A percentile compares a stretch with the other conserved stretches of the same genome.
Conservation (phyloP, 1,139 yeast species). For the Pichia inconspicua region DNA sequence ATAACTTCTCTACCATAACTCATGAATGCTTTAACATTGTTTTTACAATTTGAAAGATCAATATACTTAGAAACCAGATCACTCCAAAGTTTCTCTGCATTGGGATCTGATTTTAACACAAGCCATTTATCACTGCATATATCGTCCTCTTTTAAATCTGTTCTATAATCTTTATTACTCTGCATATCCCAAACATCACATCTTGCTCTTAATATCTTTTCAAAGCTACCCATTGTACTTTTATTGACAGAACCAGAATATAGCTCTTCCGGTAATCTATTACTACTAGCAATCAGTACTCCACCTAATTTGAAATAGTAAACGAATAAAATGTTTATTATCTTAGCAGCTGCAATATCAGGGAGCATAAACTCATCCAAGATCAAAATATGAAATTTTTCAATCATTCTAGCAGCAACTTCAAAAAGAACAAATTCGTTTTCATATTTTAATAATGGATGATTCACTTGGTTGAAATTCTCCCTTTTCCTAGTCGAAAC, state of each 20-base stretch:
- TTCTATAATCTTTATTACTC: constrained; percentile 49
- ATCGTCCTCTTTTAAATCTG: constrained; percentile 30
- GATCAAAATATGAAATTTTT: constrained; percentile 50
- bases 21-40: constrained; percentile 29
- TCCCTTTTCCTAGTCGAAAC: constrained; percentile 39
- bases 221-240: constrained; percentile 49
- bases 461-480: constrained; percentile 24
- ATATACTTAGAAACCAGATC: constrained; percentile 21
- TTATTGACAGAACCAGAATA: constrained; percentile 59
- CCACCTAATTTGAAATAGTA: constrained; percentile 70
- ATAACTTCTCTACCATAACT: constrained; percentile 50
- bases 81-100: constrained; percentile 35
- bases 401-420: constrained; percentile 58
- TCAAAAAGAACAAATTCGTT: constrained; percentile 61
- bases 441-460: constrained; percentile 38
- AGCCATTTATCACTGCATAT: constrained; percentile 25
- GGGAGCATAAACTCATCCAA: constrained; percentile 72
- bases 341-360: constrained; percentile 64
- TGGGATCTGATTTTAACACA: constrained; percentile 28
- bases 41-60: constrained; percentile 18
- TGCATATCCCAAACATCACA: constrained; percentile 61
- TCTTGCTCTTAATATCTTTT: constrained; percentile 48
- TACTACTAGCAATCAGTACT: constrained; percentile 65
- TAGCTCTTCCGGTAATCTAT: constrained; percentile 61
- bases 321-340: constrained; percentile 55